Conservation (phyloP, 371 early-diverging fungal species). For the Lichtheimia ornata region DNA sequence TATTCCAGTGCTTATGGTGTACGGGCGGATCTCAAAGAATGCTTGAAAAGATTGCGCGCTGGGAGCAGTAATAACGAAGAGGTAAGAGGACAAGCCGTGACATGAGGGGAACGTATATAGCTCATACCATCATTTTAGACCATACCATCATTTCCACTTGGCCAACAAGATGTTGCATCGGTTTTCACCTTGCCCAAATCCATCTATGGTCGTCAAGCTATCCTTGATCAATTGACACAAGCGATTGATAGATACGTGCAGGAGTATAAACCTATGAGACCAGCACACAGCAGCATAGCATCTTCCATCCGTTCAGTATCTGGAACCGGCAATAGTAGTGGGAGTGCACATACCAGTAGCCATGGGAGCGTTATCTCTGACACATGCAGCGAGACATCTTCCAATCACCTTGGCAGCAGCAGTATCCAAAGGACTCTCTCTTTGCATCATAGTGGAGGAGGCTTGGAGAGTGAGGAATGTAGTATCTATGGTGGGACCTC, state of each 20-base stretch:
- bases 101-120: constrained; percentile 17
- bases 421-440: too few species aligned
- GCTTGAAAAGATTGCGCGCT: constrained; percentile 18
- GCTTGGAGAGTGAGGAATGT: too few species aligned
- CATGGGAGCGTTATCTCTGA: not conserved
- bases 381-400: too few species aligned
- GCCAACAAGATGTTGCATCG: constrained; percentile 44
- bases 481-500: too few species aligned
- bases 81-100: too few species aligned
- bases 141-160: constrained; percentile 37
- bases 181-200: constrained; percentile 42
- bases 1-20: constrained; percentile 58
- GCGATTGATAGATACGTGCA: constrained; percentile 36
- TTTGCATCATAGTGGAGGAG: too few species aligned
- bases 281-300: constrained; percentile 10
- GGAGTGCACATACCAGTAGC: not conserved
- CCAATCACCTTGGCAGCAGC: too few species aligned
- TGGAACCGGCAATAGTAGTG: too few species aligned
- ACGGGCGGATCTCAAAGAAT: constrained; percentile 53
- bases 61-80: too few species aligned
- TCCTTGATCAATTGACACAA: constrained; percentile 33
- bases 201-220: constrained; percentile 38
- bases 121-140: not conserved
- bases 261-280: constrained; percentile 21
- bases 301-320: constrained; percentile 12